Percentiles rank a stretch among this genome's conserved stretches.
These are phyloP conservation scores for Penstemon eatonii DNA, from an alignment of 257 asterid species.

Conservation along the genomic window DNA sequence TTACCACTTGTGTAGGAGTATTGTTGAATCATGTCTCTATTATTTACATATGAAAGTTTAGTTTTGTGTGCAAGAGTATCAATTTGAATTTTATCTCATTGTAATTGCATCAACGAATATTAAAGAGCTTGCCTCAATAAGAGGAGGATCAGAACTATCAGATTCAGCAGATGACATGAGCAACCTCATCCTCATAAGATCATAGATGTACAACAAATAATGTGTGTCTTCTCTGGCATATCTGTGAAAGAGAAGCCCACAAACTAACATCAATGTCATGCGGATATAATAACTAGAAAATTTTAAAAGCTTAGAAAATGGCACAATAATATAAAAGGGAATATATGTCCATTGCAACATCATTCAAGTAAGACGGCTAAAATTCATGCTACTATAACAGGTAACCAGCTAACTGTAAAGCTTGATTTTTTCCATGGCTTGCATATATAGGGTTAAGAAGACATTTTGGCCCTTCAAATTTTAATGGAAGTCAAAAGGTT, in stretches of 20 bases:
- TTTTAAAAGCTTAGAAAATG: slow-evolving; percentile 3
- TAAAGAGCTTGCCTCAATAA: slow-evolving; percentile 62
- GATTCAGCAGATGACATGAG: slow-evolving; percentile 47
- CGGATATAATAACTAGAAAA: slow-evolving; percentile 15
- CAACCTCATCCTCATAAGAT: slow-evolving; percentile 69
- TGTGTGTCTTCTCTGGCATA: slow-evolving; percentile 99
- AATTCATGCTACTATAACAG: not conserved
- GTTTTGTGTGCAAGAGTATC: not conserved
- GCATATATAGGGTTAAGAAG: not conserved
- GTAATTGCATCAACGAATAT: slow-evolving; percentile 14
- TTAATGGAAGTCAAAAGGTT: too few species aligned
- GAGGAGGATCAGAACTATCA: slow-evolving; percentile 67
- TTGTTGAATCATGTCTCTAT: not conserved
- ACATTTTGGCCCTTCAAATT: not conserved
- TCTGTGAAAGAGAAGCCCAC: slow-evolving; percentile 41
- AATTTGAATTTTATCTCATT: slow-evolving; percentile 1
- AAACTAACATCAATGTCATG: slow-evolving; percentile 15
- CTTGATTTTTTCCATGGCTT: not conserved
- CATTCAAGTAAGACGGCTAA: not conserved
- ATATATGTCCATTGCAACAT: not conserved
- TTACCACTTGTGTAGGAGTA: not conserved
- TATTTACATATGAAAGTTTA: not conserved
- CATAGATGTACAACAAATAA: slow-evolving; percentile 85
- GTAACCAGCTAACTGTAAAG: not conserved
- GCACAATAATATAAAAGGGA: slow-evolving; percentile 10